Conservation (phyloP, 306 rosid genomes). For the Canavalia ensiformis region DNA sequence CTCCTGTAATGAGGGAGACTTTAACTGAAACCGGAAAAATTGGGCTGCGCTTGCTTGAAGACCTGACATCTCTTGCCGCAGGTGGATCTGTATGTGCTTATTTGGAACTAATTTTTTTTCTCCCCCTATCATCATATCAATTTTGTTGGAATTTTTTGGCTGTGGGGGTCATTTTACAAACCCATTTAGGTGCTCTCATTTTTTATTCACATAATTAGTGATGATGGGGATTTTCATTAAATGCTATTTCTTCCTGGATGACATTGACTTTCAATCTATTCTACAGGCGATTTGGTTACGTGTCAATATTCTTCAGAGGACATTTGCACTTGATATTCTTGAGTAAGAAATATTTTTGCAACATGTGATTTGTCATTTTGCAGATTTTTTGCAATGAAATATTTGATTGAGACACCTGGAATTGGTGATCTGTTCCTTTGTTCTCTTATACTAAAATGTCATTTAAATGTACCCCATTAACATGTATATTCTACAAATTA, state of each 20-base stretch:
- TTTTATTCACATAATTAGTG: constrained; percentile 39
- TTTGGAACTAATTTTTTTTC: constrained; percentile 54
- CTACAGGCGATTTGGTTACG: constrained; percentile 88
- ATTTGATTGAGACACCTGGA: constrained; percentile 38
- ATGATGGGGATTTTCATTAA: constrained; percentile 38
- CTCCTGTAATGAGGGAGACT: constrained; percentile 70
- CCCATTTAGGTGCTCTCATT: constrained; percentile 18
- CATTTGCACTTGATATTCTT: constrained; percentile 94
- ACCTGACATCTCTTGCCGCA: constrained; percentile 99
- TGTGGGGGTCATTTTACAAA: constrained; percentile 31
- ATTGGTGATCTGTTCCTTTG: constrained; percentile 25
- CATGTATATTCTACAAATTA: constrained; percentile 26
- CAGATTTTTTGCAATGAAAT: constrained; percentile 22
- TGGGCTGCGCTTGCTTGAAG: constrained; percentile 96
- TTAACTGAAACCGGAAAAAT: constrained; percentile 85
- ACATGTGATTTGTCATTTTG: constrained; percentile 37
- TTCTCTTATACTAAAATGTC: constrained; percentile 38
- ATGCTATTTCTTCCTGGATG: constrained; percentile 42
- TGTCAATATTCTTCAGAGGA: constrained; percentile 75
- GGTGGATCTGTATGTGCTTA: constrained; percentile 98
- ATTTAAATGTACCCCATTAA: constrained; percentile 7
- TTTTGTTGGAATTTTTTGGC: constrained; percentile 40
- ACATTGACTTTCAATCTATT: constrained; percentile 48
- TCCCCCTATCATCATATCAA: constrained; percentile 29
- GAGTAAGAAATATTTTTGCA: constrained; percentile 73